phyloP scores from a whole-genome alignment of 1,284 basidiomycete genomes.

The Ganoderma lingzhi region DNA sequence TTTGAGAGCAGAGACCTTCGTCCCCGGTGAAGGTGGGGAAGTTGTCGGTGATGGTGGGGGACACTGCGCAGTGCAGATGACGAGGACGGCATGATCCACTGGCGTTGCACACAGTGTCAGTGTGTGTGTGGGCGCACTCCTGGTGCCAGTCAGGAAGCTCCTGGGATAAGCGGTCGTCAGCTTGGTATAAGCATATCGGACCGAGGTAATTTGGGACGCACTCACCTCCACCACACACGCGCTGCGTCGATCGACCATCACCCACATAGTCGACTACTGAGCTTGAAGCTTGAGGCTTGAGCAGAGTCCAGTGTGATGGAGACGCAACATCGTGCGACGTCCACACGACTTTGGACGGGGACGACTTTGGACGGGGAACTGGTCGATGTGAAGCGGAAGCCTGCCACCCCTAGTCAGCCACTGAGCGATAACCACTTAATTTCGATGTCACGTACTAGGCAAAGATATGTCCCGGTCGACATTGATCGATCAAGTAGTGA shows the following conservation, averaged over 20 bases:
- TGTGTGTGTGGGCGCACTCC: not conserved
- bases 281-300: no score
- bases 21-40: not conserved
- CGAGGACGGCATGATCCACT: not conserved
- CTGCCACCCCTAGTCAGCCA: not conserved
- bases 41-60: no score
- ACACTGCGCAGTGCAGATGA: no score
- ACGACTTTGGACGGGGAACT: not conserved
- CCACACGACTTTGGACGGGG: not conserved
- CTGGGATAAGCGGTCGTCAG: no score
- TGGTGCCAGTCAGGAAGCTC: not conserved
- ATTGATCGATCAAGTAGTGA: not conserved
- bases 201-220: no score
- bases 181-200: no score
- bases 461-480: not conserved
- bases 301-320: not conserved
- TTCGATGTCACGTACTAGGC: no score
- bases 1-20: not conserved
- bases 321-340: not conserved
- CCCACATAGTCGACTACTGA: no score
- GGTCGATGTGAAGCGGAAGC: not conserved
- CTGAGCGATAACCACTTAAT: no score
- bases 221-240: no score
- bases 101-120: not conserved
- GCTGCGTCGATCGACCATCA: no score